Conservation (phyloP, 2,329 filamentous ascomycete species). For the Metarhizium humberi region DNA sequence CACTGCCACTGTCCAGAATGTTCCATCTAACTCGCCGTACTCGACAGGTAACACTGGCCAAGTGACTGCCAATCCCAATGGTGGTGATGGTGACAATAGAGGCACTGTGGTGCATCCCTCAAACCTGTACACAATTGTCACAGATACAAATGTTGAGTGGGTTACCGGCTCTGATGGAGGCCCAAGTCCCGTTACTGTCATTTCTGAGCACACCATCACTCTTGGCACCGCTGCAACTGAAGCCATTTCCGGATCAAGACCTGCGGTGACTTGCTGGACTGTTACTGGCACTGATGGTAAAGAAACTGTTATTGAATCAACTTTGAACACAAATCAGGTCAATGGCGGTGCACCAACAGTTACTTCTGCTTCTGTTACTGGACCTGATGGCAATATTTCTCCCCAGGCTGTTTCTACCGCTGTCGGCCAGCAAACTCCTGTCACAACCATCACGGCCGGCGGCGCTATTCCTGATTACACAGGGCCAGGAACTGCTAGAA, state of each 20-base stretch:
- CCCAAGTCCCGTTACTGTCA: constrained; percentile 12
- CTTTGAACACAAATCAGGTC: constrained; percentile 4
- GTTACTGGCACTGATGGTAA: constrained; percentile 11
- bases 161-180: constrained; percentile 6
- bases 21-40: neutral
- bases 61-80: constrained; percentile 3
- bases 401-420: constrained; percentile 1
- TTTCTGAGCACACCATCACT: constrained; percentile 15
- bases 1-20: neutral
- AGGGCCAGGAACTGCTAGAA: constrained; percentile 3
- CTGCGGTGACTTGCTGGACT: constrained; percentile 12
- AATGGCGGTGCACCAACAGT: neutral
- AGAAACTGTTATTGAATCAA: constrained; percentile 24
- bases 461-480: constrained; percentile 2
- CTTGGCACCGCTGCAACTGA: constrained; percentile 5
- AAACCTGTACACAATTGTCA: constrained; percentile 12
- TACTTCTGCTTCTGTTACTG: neutral
- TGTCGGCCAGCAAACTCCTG: constrained; percentile 1
- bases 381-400: constrained; percentile 1
- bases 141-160: constrained; percentile 16
- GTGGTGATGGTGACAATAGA: neutral
- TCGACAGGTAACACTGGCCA: neutral
- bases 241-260: neutral
- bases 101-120: neutral
- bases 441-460: constrained; percentile 7